phyloP scores from a whole-genome alignment of 345 rosid genomes.

The Murraya paniculata region DNA sequence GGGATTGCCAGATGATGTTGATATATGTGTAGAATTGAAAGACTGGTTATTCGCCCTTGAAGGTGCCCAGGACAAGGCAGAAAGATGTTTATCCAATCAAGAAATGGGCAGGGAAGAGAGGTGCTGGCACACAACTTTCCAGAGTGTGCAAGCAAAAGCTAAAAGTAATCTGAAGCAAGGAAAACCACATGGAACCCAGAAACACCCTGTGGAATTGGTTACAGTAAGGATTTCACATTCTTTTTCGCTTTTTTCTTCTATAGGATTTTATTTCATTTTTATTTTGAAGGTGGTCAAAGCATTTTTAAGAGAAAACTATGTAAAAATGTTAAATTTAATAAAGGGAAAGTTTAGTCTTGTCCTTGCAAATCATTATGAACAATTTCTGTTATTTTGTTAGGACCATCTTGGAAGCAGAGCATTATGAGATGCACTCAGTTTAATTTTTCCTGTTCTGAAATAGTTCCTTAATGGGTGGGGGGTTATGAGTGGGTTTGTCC shows the following conservation, averaged over 20 bases:
- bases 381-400: background rate
- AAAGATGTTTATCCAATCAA: constrained; percentile 46
- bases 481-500: background rate
- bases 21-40: constrained; percentile 68
- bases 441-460: constrained; percentile 6
- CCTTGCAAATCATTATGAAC: background rate
- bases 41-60: constrained; percentile 98
- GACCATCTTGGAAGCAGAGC: background rate
- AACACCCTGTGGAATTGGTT: constrained; percentile 71
- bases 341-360: background rate
- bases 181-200: constrained; percentile 31
- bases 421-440: background rate
- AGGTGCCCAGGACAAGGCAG: constrained; percentile 72
- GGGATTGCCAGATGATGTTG: constrained; percentile 84
- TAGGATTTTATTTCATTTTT: background rate
- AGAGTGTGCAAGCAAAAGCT: constrained; percentile 57
- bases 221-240: constrained; percentile 42
- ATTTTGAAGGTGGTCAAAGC: background rate
- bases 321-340: background rate
- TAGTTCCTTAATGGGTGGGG: background rate
- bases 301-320: background rate
- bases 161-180: constrained; percentile 44
- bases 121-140: constrained; percentile 88
- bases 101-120: constrained; percentile 65
- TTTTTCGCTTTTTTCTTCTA: background rate